These are phyloP conservation scores for Alternaria novae-zelandiae DNA, from an alignment of 2,329 filamentous ascomycete genomes.

Conservation along the genomic window DNA sequence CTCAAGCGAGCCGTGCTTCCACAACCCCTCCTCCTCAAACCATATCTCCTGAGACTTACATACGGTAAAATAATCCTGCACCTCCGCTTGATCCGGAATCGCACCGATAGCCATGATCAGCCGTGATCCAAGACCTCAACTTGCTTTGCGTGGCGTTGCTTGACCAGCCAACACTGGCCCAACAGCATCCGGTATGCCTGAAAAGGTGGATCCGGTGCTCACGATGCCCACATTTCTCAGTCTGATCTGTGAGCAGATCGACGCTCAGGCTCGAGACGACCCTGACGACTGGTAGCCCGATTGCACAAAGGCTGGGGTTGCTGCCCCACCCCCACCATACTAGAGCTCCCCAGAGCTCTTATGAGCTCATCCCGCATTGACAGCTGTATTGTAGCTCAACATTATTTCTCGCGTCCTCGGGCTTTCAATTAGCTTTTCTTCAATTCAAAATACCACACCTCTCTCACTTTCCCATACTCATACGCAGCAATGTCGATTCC, in stretches of 20 bases:
- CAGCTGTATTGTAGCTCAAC: constrained; percentile 42
- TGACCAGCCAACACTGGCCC: constrained; percentile 16
- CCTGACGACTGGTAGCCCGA: constrained; percentile 18
- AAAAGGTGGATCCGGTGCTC: constrained; percentile 40
- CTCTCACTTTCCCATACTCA: constrained; percentile 1
- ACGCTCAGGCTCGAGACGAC: constrained; percentile 22
- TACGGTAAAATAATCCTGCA: not conserved
- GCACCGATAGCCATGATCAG: constrained; percentile 4
- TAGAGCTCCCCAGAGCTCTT: constrained; percentile 34
- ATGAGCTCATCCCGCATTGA: constrained; percentile 47
- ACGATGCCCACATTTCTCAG: constrained; percentile 39
- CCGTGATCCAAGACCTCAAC: constrained; percentile 10
- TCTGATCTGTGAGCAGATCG: constrained; percentile 26
- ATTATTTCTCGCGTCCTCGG: constrained; percentile 21
- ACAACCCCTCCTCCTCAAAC: not conserved
- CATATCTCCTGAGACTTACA: not conserved
- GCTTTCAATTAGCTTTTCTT: not conserved
- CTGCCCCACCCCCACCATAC: constrained; percentile 44
- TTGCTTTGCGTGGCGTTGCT: constrained; percentile 32
- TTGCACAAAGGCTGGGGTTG: constrained; percentile 28
- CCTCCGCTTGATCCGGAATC: constrained; percentile 13
- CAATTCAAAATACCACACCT: not conserved
- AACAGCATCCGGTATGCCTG: constrained; percentile 29
- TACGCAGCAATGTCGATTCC: constrained; percentile 35
- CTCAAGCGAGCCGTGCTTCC: constrained; percentile 4